Evolutionary conservation across 2,329 filamentous ascomycete species (phyloP).

Genomic region (Neopestalotiopsis sp.): DNA sequence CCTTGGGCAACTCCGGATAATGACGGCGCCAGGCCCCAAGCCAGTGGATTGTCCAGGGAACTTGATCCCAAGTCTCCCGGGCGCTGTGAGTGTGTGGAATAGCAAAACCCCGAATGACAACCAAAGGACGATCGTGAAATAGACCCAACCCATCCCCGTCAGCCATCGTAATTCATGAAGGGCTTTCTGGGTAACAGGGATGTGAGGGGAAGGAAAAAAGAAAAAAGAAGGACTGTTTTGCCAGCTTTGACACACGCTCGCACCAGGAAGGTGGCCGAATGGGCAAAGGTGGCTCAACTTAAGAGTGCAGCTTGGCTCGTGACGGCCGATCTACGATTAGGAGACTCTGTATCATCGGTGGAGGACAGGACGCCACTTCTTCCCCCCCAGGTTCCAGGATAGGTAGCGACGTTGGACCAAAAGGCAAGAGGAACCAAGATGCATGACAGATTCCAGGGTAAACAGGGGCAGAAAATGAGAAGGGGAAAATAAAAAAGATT

Average conservation of each 20-base stretch:
- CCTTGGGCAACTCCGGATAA: not conserved
- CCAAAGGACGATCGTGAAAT: not conserved
- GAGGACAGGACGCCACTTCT: not conserved
- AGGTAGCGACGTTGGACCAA: not conserved
- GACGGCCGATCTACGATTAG: not conserved
- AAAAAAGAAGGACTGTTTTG: not conserved
- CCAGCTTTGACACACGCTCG: slow-evolving; percentile 15
- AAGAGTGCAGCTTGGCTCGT: slow-evolving; percentile 10
- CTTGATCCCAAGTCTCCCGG: not conserved
- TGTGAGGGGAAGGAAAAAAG: not conserved
- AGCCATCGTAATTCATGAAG: slow-evolving; percentile 6
- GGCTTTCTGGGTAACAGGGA: slow-evolving; percentile 6
- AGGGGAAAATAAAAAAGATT: not conserved
- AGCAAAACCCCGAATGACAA: not conserved
- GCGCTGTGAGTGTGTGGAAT: not conserved
- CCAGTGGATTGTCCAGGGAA: not conserved
- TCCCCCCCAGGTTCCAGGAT: not conserved
- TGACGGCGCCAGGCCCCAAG: not conserved
- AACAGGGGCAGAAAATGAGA: not conserved
- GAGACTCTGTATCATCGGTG: no score
- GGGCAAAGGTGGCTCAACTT: slow-evolving; percentile 12
- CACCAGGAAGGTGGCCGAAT: slow-evolving; percentile 15
- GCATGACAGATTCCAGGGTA: not conserved
- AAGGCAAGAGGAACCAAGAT: no score
- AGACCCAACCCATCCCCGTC: not conserved